phyloP scores from a whole-genome alignment of 2,329 filamentous ascomycete genomes.

The Colletotrichum cereale region DNA sequence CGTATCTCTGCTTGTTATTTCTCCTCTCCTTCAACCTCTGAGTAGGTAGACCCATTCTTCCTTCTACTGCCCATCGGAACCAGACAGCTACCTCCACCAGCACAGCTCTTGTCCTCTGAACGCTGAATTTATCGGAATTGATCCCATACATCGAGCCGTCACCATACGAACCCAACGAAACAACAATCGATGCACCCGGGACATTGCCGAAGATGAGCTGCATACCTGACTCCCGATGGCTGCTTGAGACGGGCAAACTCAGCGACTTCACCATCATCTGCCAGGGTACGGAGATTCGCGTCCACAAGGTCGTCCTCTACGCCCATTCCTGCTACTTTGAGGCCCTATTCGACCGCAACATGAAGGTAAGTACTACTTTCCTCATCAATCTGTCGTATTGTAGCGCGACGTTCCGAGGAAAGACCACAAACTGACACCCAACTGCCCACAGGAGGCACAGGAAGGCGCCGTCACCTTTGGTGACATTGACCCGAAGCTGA shows the following conservation, averaged over 20 bases:
- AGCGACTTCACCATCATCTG: slow-evolving; percentile 12
- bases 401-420: not conserved
- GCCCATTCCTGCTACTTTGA: not conserved
- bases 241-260: not conserved
- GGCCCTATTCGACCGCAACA: not conserved
- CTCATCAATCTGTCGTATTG: not conserved
- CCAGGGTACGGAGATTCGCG: not conserved
- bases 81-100: not conserved
- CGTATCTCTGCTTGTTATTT: not conserved
- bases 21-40: too few species aligned
- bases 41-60: too few species aligned
- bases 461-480: not conserved
- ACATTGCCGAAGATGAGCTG: not conserved
- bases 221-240: not conserved
- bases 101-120: not conserved
- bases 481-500: not conserved
- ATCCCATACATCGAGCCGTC: not conserved
- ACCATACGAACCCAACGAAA: not conserved
- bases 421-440: not conserved
- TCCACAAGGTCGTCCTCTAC: not conserved
- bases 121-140: not conserved
- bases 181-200: not conserved
- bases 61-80: too few species aligned
- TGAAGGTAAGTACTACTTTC: not conserved
- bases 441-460: not conserved